phyloP scores from a whole-genome alignment of 768 basidiomycete species.

The Lactifluus subvellereus region DNA sequence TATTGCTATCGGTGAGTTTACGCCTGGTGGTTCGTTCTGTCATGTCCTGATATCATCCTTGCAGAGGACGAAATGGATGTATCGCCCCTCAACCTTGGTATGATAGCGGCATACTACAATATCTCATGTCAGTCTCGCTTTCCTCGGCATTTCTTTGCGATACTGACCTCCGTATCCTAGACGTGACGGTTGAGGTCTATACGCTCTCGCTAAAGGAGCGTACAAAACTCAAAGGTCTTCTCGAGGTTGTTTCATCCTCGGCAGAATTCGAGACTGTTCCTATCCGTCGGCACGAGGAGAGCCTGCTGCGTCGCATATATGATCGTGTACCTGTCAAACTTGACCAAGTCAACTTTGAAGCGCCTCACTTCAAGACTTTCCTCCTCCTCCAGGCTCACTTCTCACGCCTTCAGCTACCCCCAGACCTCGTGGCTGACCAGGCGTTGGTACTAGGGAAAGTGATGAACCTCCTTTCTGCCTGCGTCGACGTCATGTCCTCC shows the following conservation, averaged over 20 bases:
- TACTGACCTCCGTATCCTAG: conserved; percentile 35
- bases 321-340: conserved; percentile 97
- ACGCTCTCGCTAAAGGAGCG: conserved; percentile 91
- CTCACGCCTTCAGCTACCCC: conserved; percentile 84
- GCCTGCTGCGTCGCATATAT: conserved; percentile 81
- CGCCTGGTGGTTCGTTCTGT: background rate
- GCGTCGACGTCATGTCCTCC: conserved; percentile 97
- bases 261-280: conserved; percentile 95
- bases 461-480: conserved; percentile 85
- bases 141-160: background rate
- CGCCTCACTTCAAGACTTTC: conserved; percentile 98
- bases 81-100: conserved; percentile 87
- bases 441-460: conserved; percentile 83
- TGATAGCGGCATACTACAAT: conserved; percentile 97
- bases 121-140: conserved; percentile 64
- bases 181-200: conserved; percentile 96
- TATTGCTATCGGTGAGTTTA: conserved; percentile 68
- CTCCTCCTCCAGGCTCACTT: conserved; percentile 95
- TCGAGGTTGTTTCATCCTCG: conserved; percentile 96
- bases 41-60: conserved; percentile 1
- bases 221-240: conserved; percentile 92
- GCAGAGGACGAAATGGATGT: conserved; percentile 92
- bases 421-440: conserved; percentile 93
- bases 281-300: conserved; percentile 90
- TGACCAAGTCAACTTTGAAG: conserved; percentile 76